Conservation (phyloP, 1,139 yeast species). For the Eremothecium sinecaudum region DNA sequence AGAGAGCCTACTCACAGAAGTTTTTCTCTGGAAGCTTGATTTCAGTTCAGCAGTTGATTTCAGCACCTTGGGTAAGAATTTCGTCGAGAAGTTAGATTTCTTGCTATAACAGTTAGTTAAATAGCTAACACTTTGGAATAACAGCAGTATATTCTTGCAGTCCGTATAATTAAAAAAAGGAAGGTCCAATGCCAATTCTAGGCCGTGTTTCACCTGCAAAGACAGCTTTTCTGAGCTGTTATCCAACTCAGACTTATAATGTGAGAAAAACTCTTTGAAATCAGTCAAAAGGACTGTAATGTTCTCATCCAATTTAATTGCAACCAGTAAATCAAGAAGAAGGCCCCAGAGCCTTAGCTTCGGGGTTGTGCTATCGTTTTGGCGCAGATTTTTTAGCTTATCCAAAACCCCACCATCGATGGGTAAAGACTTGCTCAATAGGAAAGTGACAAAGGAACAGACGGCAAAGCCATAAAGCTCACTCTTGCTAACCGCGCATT, state of each 20-base stretch:
- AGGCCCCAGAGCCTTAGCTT: slow-evolving; percentile 18
- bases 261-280: slow-evolving; percentile 22
- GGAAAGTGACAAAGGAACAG: slow-evolving; percentile 9
- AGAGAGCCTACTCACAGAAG: slow-evolving; percentile 11
- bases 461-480: slow-evolving; percentile 6
- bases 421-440: slow-evolving; percentile 13
- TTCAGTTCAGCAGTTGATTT: slow-evolving; percentile 15
- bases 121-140: slow-evolving; percentile 29
- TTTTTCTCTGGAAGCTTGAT: slow-evolving; percentile 3
- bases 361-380: neutral
- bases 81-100: slow-evolving; percentile 25
- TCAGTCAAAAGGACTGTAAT: slow-evolving; percentile 21
- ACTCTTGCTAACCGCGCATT: too few species aligned
- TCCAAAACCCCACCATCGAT: slow-evolving; percentile 10
- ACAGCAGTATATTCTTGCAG: slow-evolving; percentile 22
- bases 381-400: slow-evolving; percentile 7
- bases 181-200: slow-evolving; percentile 12
- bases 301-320: slow-evolving; percentile 22
- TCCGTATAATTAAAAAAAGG: slow-evolving; percentile 22
- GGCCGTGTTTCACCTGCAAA: slow-evolving; percentile 7
- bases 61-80: slow-evolving; percentile 25
- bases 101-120: slow-evolving; percentile 27
- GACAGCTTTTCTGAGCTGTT: slow-evolving; percentile 7
- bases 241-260: slow-evolving; percentile 14
- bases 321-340: slow-evolving; percentile 16